These are phyloP conservation scores for Laburnicola sp. DNA, from an alignment of 2,329 filamentous ascomycete species.

Conservation along the genomic window DNA sequence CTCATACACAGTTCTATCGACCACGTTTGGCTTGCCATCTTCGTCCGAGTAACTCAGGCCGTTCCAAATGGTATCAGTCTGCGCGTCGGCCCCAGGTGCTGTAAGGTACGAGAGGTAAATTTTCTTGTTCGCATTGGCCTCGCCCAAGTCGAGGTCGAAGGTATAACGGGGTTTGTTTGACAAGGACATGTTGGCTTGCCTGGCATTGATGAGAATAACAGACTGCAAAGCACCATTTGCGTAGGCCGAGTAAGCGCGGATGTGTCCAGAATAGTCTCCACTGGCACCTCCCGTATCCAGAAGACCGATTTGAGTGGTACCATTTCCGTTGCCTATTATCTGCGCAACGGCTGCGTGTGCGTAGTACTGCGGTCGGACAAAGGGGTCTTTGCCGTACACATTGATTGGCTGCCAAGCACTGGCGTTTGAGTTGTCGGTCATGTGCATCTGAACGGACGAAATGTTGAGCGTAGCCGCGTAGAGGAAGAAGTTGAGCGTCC, in stretches of 20 bases:
- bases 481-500: constrained; percentile 57
- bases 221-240: constrained; percentile 48
- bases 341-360: constrained; percentile 56
- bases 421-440: constrained; percentile 58
- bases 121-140: constrained; percentile 46
- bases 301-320: constrained; percentile 50
- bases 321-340: constrained; percentile 52
- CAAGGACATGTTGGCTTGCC: constrained; percentile 47
- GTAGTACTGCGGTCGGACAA: constrained; percentile 56
- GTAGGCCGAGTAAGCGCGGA: constrained; percentile 53
- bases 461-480: constrained; percentile 55
- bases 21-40: constrained; percentile 46
- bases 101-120: constrained; percentile 55
- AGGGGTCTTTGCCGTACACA: constrained; percentile 46
- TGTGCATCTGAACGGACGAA: constrained; percentile 56
- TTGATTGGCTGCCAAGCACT: constrained; percentile 55
- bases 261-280: constrained; percentile 45
- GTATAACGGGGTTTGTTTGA: constrained; percentile 46
- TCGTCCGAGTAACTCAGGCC: constrained; percentile 50
- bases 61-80: constrained; percentile 51
- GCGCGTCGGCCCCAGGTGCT: constrained; percentile 51
- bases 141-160: constrained; percentile 48
- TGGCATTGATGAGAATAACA: constrained; percentile 53
- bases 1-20: constrained; percentile 39
- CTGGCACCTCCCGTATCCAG: constrained; percentile 39